Evolutionary conservation across 345 rosid genomes (phyloP), one percentile per base, ranked within the genome.

Genomic region (Fremontodendron californicum): DNA sequence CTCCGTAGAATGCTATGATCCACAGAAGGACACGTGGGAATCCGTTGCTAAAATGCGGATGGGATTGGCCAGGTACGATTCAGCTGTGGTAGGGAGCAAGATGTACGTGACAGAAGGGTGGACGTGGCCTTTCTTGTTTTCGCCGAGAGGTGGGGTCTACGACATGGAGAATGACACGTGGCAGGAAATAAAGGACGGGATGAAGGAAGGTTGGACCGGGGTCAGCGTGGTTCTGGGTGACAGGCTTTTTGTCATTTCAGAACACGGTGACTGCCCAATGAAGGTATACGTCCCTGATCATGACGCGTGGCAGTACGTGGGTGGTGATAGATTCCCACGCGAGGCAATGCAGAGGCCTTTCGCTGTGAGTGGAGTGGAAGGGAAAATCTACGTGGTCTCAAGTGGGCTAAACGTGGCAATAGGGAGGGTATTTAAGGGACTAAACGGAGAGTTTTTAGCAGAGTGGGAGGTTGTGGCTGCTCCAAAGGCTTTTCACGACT

Each of bases 121-220:
- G 95, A 86, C 88, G 42, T 92, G 97, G 97, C 97, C 97, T 4
- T 92, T 92, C 68, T 70, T 76, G 76, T 86, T 85, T 39, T 79
- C 91, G 4, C 97, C 95, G 5, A 83, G 87, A 16, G 97, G 89
- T 12, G 82, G 77, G 33, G 88, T 87, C 52, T 92, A 90, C 78
- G 89, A 87, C 9, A 62, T 79, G 0, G 81, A 77, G 0, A 45
- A 2, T 0, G 85, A 89, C 89, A 83, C 84, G 86, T 92, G 97
- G 97, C 79, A 75, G 31, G 81, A 75, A 23, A 88, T 92, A 93
- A 85, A 81, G 35, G 85, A 68, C 9, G 95, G 91, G 78, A 84
- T 92, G 88, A 85, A 82, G 40, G 93, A 85, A 73, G 95, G 97
- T 42, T 92, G 97, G 97, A 90, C 93, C 7, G 95, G 95, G 21